A percentile compares a stretch with the other conserved stretches of the same genome.
Evolutionary conservation across 2,329 filamentous ascomycete genomes (phyloP).

Genomic region (Cladosporium phlei): DNA sequence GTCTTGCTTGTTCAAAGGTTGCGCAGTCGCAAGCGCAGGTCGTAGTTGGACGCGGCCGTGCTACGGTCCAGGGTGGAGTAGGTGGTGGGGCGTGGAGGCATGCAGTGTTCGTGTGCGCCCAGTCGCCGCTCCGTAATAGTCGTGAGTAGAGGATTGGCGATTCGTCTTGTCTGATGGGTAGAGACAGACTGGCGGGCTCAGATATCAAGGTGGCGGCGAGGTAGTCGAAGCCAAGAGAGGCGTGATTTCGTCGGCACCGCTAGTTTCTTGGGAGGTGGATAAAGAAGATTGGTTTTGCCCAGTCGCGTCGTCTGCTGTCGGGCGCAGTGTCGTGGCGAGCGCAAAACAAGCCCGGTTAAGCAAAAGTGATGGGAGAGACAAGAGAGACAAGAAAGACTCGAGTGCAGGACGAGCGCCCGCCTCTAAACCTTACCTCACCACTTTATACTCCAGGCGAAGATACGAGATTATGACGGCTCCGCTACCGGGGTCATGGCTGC

Average conservation of each 20-base stretch:
- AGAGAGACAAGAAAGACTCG: not conserved
- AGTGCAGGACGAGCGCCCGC: constrained; percentile 4
- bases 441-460: not conserved
- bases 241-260: constrained; percentile 8
- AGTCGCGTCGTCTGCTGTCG: constrained; percentile 7
- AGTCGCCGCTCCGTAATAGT: constrained; percentile 31
- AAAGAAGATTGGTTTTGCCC: constrained; percentile 4
- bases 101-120: constrained; percentile 26
- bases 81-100: constrained; percentile 15
- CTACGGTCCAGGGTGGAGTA: constrained; percentile 13
- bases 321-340: constrained; percentile 6
- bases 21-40: constrained; percentile 15
- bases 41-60: constrained; percentile 15
- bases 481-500: too few relatives aligned
- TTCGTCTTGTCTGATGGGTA: too few relatives aligned
- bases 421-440: constrained; percentile 4
- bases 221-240: constrained; percentile 6
- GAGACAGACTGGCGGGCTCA: too few relatives aligned
- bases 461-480: not conserved
- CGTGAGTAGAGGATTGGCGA: not conserved
- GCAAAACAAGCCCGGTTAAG: constrained; percentile 2
- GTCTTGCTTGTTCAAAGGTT: constrained; percentile 11
- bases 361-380: constrained; percentile 2
- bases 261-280: constrained; percentile 13
- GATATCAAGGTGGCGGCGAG: constrained; percentile 8